Conservation (phyloP, 2,329 filamentous ascomycete genomes). For the Xylogone sp. region DNA sequence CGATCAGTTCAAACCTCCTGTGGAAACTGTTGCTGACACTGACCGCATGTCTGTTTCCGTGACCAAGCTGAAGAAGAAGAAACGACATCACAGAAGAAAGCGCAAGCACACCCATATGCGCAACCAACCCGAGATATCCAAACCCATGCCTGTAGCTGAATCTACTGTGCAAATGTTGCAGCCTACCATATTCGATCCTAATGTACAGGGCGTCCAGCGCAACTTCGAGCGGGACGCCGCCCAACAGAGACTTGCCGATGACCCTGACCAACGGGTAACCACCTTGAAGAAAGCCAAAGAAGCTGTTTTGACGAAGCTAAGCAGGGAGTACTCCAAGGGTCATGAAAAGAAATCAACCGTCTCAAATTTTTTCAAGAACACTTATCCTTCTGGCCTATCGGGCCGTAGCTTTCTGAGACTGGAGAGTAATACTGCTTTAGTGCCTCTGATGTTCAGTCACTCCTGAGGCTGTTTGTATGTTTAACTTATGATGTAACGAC, state of each 20-base stretch:
- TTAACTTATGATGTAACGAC: not conserved
- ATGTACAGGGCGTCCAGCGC: conserved; percentile 55
- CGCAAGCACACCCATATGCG: conserved; percentile 31
- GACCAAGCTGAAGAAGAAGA: conserved; percentile 47
- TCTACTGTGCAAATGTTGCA: conserved; percentile 39
- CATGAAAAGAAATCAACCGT: conserved; percentile 19
- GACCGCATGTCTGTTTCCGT: conserved; percentile 27
- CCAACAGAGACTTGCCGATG: conserved; percentile 53
- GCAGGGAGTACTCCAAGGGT: conserved; percentile 44
- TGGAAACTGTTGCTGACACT: conserved; percentile 6
- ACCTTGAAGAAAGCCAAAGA: conserved; percentile 57
- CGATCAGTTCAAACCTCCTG: conserved; percentile 13
- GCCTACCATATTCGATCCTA: conserved; percentile 49
- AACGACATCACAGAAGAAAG: conserved; percentile 19
- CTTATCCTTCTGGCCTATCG: conserved; percentile 18
- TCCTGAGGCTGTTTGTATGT: conserved; percentile 14
- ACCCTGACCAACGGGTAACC: conserved; percentile 49
- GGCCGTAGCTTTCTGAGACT: conserved; percentile 24
- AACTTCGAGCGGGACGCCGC: conserved; percentile 53
- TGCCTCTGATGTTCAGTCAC: conserved; percentile 58
- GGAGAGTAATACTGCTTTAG: conserved; percentile 50
- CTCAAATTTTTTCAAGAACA: conserved; percentile 21
- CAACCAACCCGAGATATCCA: conserved; percentile 14
- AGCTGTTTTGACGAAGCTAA: conserved; percentile 54
- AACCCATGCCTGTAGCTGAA: conserved; percentile 19